Evolutionary conservation across 192 early-diverging fungal species (phyloP), one percentile per base, ranked within the genome.

Genomic region (Dispira parvispora): DNA sequence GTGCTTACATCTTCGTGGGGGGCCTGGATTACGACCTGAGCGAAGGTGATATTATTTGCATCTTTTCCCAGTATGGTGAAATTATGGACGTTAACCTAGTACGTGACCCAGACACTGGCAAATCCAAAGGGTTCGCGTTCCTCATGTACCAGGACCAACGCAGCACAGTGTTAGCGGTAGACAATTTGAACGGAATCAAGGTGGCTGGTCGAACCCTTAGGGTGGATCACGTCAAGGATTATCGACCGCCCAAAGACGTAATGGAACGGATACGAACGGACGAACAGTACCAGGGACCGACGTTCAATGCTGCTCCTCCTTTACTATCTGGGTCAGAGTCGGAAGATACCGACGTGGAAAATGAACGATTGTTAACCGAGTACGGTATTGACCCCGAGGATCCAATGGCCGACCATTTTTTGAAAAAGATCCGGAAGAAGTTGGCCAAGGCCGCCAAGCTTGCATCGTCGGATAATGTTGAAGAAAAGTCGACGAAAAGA

Each of bases 61-160:
- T 96, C 42, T 90, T 98, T 65, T 94, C 95, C 27, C 95, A 98
- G 80, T 88, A 80, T 71, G 94, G 94, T 45, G 94, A 96, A 65
- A 74, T 94, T 8, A 77, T 93, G n/a, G 87, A 94, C 65, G 73
- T 96, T 58, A 88, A 93, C 61, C 73, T 94, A 46, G 84, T 91
- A 42, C 76, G 92, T 23, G 88, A 96, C 71, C 84, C 86, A 68
- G 79, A 88, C 32, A 91, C 92, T 2, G 92, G 92, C 25, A 84
- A 87, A 65, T 80, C 84, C 47, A 87, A 84, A 54, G 94, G 94
- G 8, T 94, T 80, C 73, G 83, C 77, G 8, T 96, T 96, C 67
- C 62, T 96, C 20, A 87, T 89, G 65, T 96, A 92, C 73, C 86
- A 92, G 65, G 92, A 96, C 78, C 92, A 97, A 68, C 69, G 88